Conservation (phyloP, 106 monocot genomes). For the Dendrobium huoshanense region DNA sequence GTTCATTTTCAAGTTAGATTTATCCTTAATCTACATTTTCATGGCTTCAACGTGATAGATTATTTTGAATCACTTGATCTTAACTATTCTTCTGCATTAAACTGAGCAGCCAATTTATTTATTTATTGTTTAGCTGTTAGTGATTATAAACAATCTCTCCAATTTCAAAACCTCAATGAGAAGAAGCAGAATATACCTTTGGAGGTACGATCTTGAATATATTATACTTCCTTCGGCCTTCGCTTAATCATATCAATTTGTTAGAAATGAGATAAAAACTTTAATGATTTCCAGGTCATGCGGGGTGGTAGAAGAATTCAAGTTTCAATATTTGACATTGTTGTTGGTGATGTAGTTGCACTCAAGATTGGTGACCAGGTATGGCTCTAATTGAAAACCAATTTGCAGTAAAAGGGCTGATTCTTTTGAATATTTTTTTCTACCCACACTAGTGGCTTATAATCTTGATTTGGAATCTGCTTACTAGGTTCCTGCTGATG, state of each 20-base stretch:
- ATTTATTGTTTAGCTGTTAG: conserved; percentile 44
- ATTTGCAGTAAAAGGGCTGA: too few species aligned
- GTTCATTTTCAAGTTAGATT: not conserved
- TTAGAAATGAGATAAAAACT: not conserved
- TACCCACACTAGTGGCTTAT: not conserved
- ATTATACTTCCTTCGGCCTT: not conserved
- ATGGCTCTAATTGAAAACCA: not conserved
- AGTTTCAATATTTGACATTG: conserved; percentile 67
- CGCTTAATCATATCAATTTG: not conserved
- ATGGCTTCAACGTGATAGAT: not conserved
- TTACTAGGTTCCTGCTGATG: conserved; percentile 84
- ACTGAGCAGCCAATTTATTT: not conserved
- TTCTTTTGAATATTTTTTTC: not conserved
- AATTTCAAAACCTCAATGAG: conserved; percentile 72
- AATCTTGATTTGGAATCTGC: conserved; percentile 5
- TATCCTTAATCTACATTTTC: not conserved
- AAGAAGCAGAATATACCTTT: conserved; percentile 75
- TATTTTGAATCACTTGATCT: not conserved
- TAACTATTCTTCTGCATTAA: not conserved
- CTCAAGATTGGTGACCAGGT: conserved; percentile 89
- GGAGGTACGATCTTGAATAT: conserved; percentile 39
- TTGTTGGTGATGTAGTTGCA: conserved; percentile 67
- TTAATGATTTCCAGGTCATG: not conserved
- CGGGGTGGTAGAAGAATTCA: conserved; percentile 42
- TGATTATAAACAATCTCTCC: conserved; percentile 76